phyloP scores from a whole-genome alignment of 768 basidiomycete genomes.

The Xanthoconium stramineum region DNA sequence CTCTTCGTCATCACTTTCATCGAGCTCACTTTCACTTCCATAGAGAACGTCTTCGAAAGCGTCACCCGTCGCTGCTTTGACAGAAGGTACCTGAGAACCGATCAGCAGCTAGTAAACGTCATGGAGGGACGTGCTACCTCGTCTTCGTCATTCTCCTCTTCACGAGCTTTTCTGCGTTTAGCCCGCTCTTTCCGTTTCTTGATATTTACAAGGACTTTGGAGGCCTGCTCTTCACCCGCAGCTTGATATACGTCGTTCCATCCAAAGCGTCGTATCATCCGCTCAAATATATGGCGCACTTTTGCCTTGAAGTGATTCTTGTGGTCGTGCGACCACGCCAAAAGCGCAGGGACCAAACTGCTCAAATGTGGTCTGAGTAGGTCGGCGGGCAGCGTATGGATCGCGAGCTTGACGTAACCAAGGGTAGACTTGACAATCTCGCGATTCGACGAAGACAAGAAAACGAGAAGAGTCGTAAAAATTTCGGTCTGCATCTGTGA shows the following conservation, averaged over 20 bases:
- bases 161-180: conserved; percentile 77
- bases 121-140: conserved; percentile 31
- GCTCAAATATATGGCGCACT: conserved; percentile 95
- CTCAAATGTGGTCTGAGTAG: conserved; percentile 75
- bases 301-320: conserved; percentile 99
- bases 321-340: conserved; percentile 95
- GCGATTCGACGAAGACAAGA: conserved; percentile 90
- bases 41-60: conserved; percentile 98
- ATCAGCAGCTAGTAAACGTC: conserved; percentile 7
- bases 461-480: conserved; percentile 81
- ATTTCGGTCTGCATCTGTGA: conserved; percentile 77
- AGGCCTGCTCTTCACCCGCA: conserved; percentile 73
- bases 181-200: conserved; percentile 93
- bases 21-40: conserved; percentile 90
- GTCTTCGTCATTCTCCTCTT: conserved; percentile 57
- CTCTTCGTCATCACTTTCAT: conserved; percentile 65
- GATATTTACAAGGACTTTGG: conserved; percentile 90
- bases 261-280: conserved; percentile 87
- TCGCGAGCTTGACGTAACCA: conserved; percentile 90
- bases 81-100: conserved; percentile 37
- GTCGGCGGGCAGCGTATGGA: conserved; percentile 76
- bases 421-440: conserved; percentile 97
- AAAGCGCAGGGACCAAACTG: conserved; percentile 76
- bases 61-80: conserved; percentile 64
- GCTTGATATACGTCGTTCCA: conserved; percentile 80